Evolutionary conservation across 176 grass and related monocot species (phyloP).

Genomic region (Triticum urartu): DNA sequence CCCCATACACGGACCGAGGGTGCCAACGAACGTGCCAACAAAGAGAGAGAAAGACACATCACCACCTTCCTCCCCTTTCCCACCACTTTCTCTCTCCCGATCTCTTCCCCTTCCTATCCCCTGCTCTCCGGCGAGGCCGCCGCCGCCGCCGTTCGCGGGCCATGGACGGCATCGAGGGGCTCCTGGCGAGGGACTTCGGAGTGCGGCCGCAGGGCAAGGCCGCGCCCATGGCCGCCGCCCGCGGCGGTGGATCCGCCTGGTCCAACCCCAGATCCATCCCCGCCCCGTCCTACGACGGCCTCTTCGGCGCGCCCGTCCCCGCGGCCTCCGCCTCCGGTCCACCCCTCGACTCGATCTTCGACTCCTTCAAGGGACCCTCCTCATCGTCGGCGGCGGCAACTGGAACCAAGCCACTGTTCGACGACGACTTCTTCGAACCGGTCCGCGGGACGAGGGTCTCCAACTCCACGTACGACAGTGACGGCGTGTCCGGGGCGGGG

Average conservation of each 20-base stretch:
- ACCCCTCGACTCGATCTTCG: conserved; percentile 52
- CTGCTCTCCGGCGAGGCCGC: conserved; percentile 25
- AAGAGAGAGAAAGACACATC: conserved; percentile 34
- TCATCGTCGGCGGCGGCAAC: background rate
- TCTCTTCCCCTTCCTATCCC: background rate
- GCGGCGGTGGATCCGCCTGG: conserved; percentile 31
- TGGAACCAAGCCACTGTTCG: conserved; percentile 26
- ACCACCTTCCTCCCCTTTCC: background rate
- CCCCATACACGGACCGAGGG: background rate
- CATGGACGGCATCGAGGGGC: conserved; percentile 87
- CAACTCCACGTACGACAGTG: conserved; percentile 43
- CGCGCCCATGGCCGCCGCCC: conserved; percentile 56
- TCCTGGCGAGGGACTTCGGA: conserved; percentile 71
- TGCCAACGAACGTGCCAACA: conserved; percentile 4
- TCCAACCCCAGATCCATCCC: conserved; percentile 49
- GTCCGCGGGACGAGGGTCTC: conserved; percentile 31
- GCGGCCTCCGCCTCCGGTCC: conserved; percentile 10
- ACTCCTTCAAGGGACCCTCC: conserved; percentile 37
- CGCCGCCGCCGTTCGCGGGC: background rate
- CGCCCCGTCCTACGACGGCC: conserved; percentile 49
- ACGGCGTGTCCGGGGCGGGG: conserved; percentile 42
- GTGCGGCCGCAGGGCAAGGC: conserved; percentile 76
- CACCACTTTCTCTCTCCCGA: conserved; percentile 8
- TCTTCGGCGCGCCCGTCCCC: conserved; percentile 34
- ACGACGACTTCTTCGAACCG: conserved; percentile 54